Percentiles rank a stretch among this genome's conserved stretches.
phyloP scores from a whole-genome alignment of 495 filamentous ascomycete species.

The Cercophora scortea region DNA sequence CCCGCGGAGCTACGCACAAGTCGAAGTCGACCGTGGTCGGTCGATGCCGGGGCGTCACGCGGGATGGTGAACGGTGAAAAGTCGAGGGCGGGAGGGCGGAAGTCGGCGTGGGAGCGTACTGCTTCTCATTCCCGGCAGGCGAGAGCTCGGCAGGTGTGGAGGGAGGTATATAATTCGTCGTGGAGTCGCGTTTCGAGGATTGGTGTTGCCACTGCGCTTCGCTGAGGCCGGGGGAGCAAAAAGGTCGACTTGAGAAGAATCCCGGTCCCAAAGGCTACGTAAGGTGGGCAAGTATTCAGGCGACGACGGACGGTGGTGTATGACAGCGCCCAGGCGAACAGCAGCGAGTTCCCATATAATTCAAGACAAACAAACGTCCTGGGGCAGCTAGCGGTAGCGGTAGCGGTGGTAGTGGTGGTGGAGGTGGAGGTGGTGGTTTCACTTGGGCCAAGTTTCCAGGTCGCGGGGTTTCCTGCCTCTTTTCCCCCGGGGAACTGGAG shows the following conservation, averaged over 20 bases:
- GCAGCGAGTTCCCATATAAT: too few relatives aligned
- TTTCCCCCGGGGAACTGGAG: not conserved
- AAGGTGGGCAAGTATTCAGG: too few relatives aligned
- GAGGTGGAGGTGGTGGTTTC: not conserved
- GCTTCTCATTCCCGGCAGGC: slow-evolving; percentile 8
- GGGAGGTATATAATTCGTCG: not conserved
- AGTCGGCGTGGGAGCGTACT: not conserved
- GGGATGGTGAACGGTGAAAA: not conserved
- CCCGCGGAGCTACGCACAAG: too few relatives aligned
- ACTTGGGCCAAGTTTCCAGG: not conserved
- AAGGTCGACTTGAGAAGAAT: not conserved
- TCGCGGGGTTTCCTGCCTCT: not conserved
- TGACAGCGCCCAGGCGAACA: too few relatives aligned
- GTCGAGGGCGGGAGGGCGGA: not conserved
- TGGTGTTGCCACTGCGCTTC: too few relatives aligned
- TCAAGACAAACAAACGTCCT: too few relatives aligned
- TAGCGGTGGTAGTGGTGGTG: not conserved
- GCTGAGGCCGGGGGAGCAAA: too few relatives aligned
- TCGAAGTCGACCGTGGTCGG: too few relatives aligned
- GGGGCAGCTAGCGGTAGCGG: not conserved
- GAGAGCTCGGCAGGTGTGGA: not conserved
- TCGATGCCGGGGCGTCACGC: not conserved
- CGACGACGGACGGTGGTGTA: too few relatives aligned
- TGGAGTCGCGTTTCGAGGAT: not conserved
- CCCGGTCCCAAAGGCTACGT: too few relatives aligned